Evolutionary conservation across 2,329 filamentous ascomycete genomes (phyloP).

Genomic region (Penicillium brasilianum): DNA sequence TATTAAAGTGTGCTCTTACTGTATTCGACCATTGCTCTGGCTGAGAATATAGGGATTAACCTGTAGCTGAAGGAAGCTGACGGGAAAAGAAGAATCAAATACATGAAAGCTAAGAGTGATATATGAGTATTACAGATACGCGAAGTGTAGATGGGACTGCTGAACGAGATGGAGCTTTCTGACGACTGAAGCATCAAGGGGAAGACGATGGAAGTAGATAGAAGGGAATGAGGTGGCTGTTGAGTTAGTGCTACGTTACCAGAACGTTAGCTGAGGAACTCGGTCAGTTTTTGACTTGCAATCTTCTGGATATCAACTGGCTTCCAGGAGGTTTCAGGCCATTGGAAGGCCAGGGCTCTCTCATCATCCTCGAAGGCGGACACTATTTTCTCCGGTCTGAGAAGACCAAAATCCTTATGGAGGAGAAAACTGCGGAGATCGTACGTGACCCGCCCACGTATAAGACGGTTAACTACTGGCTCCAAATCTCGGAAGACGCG

Average conservation of each 20-base stretch:
- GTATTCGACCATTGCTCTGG: background rate
- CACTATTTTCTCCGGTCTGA: background rate
- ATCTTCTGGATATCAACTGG: background rate
- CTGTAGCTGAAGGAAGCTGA: background rate
- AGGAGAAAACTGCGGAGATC: background rate
- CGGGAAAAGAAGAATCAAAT: background rate
- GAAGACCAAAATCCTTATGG: background rate
- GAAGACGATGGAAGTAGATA: too few relatives aligned
- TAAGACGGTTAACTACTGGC: background rate
- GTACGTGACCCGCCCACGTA: background rate
- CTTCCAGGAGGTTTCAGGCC: background rate
- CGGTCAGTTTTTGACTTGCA: background rate
- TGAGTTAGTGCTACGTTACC: conserved; percentile 3
- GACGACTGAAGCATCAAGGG: too few relatives aligned
- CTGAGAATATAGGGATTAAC: background rate
- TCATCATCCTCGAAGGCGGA: background rate
- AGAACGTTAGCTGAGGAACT: background rate
- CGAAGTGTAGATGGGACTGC: too few relatives aligned
- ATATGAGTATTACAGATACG: background rate
- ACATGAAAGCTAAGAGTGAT: background rate
- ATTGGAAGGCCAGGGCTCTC: background rate
- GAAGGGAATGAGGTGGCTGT: background rate
- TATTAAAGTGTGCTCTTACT: background rate
- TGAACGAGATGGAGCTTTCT: too few relatives aligned
- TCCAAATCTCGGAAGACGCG: background rate